A percentile compares a stretch with the other conserved stretches of the same genome.
These are phyloP conservation scores for Coemansia sp. DNA, from an alignment of 371 early-diverging fungal species.

Conservation along the genomic window DNA sequence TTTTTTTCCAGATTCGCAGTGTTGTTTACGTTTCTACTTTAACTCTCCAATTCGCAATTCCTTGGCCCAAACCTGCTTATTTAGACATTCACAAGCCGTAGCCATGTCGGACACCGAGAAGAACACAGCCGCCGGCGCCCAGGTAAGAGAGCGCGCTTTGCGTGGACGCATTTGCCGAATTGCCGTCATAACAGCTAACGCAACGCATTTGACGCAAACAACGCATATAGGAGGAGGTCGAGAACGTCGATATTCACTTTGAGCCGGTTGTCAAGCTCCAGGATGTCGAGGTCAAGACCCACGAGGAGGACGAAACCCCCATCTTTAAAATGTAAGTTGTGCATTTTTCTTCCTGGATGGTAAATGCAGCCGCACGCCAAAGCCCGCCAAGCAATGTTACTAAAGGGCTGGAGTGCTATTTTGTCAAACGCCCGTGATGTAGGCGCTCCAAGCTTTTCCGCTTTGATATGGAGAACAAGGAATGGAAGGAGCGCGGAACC, in stretches of 20 bases:
- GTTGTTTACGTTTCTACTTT: conserved; percentile 12
- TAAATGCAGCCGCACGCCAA: not conserved
- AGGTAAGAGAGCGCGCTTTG: conserved; percentile 28
- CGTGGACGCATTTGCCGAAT: not conserved
- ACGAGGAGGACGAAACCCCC: conserved; percentile 92
- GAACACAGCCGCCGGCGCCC: conserved; percentile 27
- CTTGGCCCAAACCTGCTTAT: not conserved
- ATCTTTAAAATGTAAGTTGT: conserved; percentile 89
- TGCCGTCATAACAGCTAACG: not conserved
- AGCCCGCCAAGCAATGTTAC: not conserved
- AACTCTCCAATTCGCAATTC: not conserved
- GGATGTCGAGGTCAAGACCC: conserved; percentile 89
- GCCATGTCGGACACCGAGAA: conserved; percentile 46
- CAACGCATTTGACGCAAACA: not conserved
- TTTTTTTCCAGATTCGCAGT: conserved; percentile 1
- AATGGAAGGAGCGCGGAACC: conserved; percentile 99
- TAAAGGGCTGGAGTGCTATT: too few relatives aligned
- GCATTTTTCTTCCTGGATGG: not conserved
- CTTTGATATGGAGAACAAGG: conserved; percentile 80
- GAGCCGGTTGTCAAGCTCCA: conserved; percentile 94
- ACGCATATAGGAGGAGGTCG: conserved; percentile 60
- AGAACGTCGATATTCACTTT: conserved; percentile 91
- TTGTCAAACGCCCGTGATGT: conserved; percentile 3
- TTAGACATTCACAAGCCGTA: not conserved
- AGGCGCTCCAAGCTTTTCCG: conserved; percentile 98